Conservation (phyloP, 2,329 filamentous ascomycete species). For the Fusarium caatingaense region DNA sequence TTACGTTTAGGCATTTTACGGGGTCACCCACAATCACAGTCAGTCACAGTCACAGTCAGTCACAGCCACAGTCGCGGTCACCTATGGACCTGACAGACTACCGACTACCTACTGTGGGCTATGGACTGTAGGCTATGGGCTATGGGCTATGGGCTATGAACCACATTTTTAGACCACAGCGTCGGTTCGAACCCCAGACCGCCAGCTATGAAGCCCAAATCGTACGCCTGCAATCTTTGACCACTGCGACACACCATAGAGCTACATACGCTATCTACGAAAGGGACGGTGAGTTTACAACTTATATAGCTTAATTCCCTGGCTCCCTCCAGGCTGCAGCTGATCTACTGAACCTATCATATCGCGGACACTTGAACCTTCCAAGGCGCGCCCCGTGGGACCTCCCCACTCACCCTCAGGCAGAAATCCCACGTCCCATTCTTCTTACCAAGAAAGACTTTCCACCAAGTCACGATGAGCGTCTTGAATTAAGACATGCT, state of each 20-base stretch:
- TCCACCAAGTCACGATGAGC: no score
- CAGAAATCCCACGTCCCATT: neutral
- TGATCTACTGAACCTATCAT: neutral
- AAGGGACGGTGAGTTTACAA: neutral
- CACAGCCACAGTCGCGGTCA: neutral
- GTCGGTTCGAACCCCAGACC: neutral
- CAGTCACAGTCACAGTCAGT: neutral
- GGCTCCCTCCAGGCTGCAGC: no score
- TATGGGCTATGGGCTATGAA: neutral
- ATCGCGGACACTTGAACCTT: rapidly evolving
- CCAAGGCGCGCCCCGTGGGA: rapidly evolving
- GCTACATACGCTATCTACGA: neutral
- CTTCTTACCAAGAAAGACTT: no score
- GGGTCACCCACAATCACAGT: neutral
- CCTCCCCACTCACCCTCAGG: neutral
- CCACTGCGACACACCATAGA: neutral
- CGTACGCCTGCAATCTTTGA: neutral
- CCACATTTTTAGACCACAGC: rapidly evolving
- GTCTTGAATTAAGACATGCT: no score
- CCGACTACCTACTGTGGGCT: neutral
- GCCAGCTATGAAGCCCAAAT: neutral
- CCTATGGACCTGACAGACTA: neutral
- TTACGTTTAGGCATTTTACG: no score
- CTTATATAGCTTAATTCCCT: neutral
- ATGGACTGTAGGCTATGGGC: no score